Percentiles rank a stretch among this genome's conserved stretches.
Evolutionary conservation across 2,329 filamentous ascomycete species (phyloP).

Genomic region (Trichoderma hamatum): DNA sequence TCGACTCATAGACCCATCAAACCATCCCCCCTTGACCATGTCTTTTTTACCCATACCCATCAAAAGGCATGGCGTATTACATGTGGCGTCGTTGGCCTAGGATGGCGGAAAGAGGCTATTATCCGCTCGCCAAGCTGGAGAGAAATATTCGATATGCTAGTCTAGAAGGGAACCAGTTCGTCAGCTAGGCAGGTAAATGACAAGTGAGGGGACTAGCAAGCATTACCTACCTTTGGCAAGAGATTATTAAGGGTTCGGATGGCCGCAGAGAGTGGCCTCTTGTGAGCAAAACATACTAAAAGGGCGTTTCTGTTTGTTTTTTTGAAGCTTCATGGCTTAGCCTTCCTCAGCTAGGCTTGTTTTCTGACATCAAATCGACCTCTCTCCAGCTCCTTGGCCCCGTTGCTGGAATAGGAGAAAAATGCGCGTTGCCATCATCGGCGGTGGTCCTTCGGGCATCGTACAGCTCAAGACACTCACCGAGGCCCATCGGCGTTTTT

Average conservation of each 20-base stretch:
- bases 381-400: not conserved
- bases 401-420: not conserved
- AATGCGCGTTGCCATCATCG: constrained; percentile 45
- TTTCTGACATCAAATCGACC: not conserved
- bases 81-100: not conserved
- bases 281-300: not conserved
- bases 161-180: not conserved
- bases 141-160: not conserved
- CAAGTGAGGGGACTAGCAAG: not conserved
- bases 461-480: constrained; percentile 45
- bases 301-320: not conserved
- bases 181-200: not conserved
- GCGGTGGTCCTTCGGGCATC: constrained; percentile 45
- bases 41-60: not conserved
- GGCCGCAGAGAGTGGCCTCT: not conserved
- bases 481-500: constrained; percentile 40
- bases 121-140: not conserved
- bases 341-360: not conserved
- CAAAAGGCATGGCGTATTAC: not conserved
- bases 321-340: not conserved
- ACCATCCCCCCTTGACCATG: not conserved
- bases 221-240: not conserved
- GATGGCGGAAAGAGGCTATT: not conserved
- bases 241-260: not conserved
- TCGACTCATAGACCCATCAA: constrained; percentile 9